Evolutionary conservation across 2,329 filamentous ascomycete genomes (phyloP).

Genomic region (Neopestalotiopsis sp.): DNA sequence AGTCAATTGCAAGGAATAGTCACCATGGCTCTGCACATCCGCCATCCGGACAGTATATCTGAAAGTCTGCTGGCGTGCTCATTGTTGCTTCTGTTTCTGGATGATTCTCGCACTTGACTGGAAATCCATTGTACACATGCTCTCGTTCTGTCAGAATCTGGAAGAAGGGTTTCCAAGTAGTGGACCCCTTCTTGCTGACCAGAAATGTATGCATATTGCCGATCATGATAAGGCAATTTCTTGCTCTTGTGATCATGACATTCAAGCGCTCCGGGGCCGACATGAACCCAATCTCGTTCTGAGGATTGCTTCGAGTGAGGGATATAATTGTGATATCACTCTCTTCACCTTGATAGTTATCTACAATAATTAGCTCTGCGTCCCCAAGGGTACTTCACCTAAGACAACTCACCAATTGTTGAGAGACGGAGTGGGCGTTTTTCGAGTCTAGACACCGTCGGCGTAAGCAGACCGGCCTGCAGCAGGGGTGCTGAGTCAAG

Average conservation of each 20-base stretch:
- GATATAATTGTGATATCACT: slow-evolving; percentile 74
- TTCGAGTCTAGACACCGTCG: slow-evolving; percentile 53
- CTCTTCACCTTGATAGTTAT: slow-evolving; percentile 83
- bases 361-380: slow-evolving; percentile 41
- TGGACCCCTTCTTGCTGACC: slow-evolving; percentile 59
- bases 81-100: slow-evolving; percentile 54
- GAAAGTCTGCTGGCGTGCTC: slow-evolving; percentile 61
- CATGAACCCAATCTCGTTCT: slow-evolving; percentile 75
- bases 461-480: slow-evolving; percentile 64
- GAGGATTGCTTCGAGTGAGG: slow-evolving; percentile 69
- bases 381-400: no score
- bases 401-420: slow-evolving; percentile 65
- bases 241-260: slow-evolving; percentile 71
- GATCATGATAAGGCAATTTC: slow-evolving; percentile 70
- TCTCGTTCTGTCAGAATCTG: slow-evolving; percentile 55
- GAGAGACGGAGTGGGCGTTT: slow-evolving; percentile 66
- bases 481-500: slow-evolving; percentile 69
- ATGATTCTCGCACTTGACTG: slow-evolving; percentile 66
- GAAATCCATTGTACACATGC: slow-evolving; percentile 65
- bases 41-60: slow-evolving; percentile 68
- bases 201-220: slow-evolving; percentile 74
- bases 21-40: slow-evolving; percentile 71
- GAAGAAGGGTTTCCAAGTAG: slow-evolving; percentile 65
- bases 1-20: slow-evolving; percentile 26
- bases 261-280: slow-evolving; percentile 69